Conservation (phyloP, 1,284 basidiomycete genomes). For the Schizophyllum amplum region DNA sequence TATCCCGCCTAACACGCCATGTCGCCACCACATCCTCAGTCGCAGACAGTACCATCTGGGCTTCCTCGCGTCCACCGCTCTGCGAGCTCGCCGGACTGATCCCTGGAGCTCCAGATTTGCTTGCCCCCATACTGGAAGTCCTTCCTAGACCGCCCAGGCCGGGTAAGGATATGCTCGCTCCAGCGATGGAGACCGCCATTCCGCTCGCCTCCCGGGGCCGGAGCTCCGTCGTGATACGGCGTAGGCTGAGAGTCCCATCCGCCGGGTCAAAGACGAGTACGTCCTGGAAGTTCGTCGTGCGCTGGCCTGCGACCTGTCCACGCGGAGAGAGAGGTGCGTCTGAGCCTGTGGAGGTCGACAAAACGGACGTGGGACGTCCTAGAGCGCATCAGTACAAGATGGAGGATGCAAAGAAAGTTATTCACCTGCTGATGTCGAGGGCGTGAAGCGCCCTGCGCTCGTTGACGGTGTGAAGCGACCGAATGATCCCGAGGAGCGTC, state of each 20-base stretch:
- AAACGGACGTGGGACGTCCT: conserved; percentile 8
- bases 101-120: conserved; percentile 1
- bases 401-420: no score
- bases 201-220: conserved; percentile 17
- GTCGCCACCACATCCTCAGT: conserved; percentile 52
- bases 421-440: conserved; percentile 5
- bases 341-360: conserved; percentile 13
- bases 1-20: conserved; percentile 53
- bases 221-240: conserved; percentile 41
- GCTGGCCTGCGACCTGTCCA: conserved; percentile 17
- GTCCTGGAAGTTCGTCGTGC: conserved; percentile 48
- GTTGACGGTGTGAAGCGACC: conserved; percentile 16
- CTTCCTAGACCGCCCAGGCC: conserved; percentile 19
- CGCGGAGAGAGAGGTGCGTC: conserved; percentile 27
- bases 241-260: conserved; percentile 48
- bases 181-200: conserved; percentile 7
- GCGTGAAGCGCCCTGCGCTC: conserved; percentile 20
- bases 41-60: conserved; percentile 34
- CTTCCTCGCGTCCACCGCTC: background rate
- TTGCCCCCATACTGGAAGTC: conserved; percentile 28
- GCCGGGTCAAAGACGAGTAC: conserved; percentile 57
- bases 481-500: no score
- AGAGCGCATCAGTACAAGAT: no score
- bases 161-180: conserved; percentile 13
- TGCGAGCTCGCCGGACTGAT: background rate